Conservation (phyloP, 2,329 filamentous ascomycete species). For the Thyridium curvatum region DNA sequence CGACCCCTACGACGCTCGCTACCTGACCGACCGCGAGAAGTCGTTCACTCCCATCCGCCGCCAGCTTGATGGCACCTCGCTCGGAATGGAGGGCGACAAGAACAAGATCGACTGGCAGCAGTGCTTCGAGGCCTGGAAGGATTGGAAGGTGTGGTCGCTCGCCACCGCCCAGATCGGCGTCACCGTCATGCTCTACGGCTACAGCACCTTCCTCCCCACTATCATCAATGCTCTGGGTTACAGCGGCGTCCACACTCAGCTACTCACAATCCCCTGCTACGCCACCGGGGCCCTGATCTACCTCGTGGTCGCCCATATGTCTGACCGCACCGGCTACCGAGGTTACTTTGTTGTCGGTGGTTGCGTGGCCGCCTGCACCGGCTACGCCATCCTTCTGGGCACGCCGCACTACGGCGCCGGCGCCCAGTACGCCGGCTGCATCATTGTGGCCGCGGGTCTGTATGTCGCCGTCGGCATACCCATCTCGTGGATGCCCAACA, state of each 20-base stretch:
- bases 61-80: no score
- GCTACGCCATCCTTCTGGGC: constrained; percentile 54
- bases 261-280: constrained; percentile 64
- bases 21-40: constrained; percentile 41
- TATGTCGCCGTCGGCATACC: constrained; percentile 55
- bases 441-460: constrained; percentile 66
- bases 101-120: constrained; percentile 40
- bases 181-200: constrained; percentile 63
- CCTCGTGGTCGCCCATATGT: constrained; percentile 48
- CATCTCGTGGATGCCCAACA: constrained; percentile 54
- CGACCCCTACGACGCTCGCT: constrained; percentile 51
- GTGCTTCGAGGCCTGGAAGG: constrained; percentile 39
- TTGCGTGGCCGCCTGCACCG: constrained; percentile 45
- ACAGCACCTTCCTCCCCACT: constrained; percentile 61
- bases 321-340: constrained; percentile 50
- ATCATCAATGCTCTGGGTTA: constrained; percentile 59
- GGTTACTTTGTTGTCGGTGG: constrained; percentile 45
- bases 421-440: constrained; percentile 60
- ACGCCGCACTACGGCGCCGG: constrained; percentile 43
- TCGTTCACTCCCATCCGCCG: constrained; percentile 29
- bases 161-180: constrained; percentile 53
- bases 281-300: constrained; percentile 56
- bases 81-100: no score
- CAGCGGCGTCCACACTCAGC: constrained; percentile 51
- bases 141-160: constrained; percentile 61